A percentile compares a stretch with the other conserved stretches of the same genome.
Evolutionary conservation across 371 early-diverging fungal species (phyloP).

Genomic region (Blastocladiella emersonii): DNA sequence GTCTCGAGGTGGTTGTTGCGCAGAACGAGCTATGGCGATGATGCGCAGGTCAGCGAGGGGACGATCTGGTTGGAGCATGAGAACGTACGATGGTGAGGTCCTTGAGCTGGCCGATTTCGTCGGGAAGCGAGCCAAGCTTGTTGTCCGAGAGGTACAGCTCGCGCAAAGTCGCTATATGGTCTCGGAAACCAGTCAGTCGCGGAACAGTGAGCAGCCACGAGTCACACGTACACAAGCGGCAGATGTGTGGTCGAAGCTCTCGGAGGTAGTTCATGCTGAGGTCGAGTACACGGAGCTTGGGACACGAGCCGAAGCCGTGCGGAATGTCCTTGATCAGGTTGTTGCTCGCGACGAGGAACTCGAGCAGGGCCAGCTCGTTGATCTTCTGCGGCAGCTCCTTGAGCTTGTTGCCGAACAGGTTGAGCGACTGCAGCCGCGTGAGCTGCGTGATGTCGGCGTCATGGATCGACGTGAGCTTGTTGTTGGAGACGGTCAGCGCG

Average conservation of each 20-base stretch:
- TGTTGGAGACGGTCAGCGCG: not conserved
- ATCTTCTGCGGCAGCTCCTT: conserved; percentile 15
- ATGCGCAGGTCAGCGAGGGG: not conserved
- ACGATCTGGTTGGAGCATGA: not conserved
- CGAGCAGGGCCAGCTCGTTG: conserved; percentile 9
- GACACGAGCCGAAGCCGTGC: conserved; percentile 21
- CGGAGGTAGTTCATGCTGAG: conserved; percentile 20
- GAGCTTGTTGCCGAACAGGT: conserved; percentile 21
- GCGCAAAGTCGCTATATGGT: conserved; percentile 17
- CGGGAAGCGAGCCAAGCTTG: conserved; percentile 16
- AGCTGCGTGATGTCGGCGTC: conserved; percentile 9
- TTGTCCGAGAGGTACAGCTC: conserved; percentile 23
- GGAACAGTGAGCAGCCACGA: not conserved
- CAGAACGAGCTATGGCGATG: not conserved
- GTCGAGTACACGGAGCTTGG: conserved; percentile 20
- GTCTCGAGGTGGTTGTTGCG: not conserved
- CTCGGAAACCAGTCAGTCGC: not conserved
- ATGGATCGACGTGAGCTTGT: not conserved
- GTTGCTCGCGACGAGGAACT: conserved; percentile 16
- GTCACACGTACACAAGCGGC: conserved; percentile 17
- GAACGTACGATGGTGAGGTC: not conserved
- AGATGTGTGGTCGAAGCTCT: conserved; percentile 18
- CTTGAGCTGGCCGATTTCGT: conserved; percentile 13
- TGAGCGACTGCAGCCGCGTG: conserved; percentile 12
- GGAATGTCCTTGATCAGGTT: conserved; percentile 22